These are phyloP conservation scores for Hibiscus mutabilis DNA, from an alignment of 345 rosid species.

Conservation along the genomic window DNA sequence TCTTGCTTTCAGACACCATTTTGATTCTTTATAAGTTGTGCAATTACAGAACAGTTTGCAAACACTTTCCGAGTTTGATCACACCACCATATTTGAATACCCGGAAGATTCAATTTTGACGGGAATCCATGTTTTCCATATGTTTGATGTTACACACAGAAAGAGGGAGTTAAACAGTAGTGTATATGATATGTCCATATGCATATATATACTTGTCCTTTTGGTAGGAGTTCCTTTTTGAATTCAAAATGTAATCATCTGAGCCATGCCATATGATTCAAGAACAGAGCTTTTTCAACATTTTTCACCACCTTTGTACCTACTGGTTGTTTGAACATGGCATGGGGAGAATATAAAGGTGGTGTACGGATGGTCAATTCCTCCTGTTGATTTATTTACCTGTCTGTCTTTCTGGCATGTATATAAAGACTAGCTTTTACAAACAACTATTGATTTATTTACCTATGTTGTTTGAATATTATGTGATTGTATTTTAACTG, in stretches of 20 bases:
- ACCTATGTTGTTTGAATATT: too few relatives aligned
- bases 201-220: not conserved
- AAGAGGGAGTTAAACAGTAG: too few relatives aligned
- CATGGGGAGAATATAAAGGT: slow-evolving; percentile 16
- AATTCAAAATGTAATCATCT: slow-evolving; percentile 1
- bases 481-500: too few relatives aligned
- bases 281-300: not conserved
- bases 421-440: not conserved
- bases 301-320: not conserved
- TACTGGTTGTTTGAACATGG: not conserved
- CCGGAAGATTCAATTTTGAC: too few relatives aligned
- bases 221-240: not conserved
- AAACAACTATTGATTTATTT: too few relatives aligned
- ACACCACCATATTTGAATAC: too few relatives aligned
- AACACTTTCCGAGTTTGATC: not conserved
- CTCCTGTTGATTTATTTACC: not conserved
- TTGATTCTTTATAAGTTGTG: not conserved
- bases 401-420: not conserved
- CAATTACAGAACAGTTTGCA: not conserved
- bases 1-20: not conserved
- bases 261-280: not conserved
- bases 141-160: too few relatives aligned
- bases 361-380: not conserved
- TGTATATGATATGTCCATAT: too few relatives aligned
- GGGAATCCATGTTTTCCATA: too few relatives aligned